These are phyloP conservation scores for Penicillium fuscoglaucum DNA, from an alignment of 2,329 filamentous ascomycete species.

Conservation along the genomic window DNA sequence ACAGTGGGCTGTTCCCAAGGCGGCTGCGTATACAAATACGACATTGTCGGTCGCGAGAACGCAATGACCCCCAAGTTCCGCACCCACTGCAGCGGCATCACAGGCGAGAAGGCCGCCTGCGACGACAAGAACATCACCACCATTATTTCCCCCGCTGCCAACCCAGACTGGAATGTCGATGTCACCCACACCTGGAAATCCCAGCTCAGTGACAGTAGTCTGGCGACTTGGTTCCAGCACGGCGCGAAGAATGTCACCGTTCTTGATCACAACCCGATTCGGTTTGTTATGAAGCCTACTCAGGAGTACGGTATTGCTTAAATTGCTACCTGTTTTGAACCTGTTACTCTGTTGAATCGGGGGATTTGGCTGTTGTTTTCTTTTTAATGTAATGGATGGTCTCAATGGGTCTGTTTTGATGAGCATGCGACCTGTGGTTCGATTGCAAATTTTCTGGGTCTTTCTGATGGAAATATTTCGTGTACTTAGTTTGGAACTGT, in stretches of 20 bases:
- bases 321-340: neutral
- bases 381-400: constrained; percentile 4
- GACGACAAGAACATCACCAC: constrained; percentile 27
- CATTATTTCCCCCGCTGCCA: constrained; percentile 17
- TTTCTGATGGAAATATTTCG: neutral
- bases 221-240: constrained; percentile 12
- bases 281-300: constrained; percentile 10
- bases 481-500: constrained; percentile 1
- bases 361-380: neutral
- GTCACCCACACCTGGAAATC: constrained; percentile 31
- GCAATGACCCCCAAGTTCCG: constrained; percentile 37
- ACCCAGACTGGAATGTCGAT: constrained; percentile 30
- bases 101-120: constrained; percentile 28
- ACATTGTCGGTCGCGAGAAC: constrained; percentile 29
- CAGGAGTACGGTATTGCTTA: constrained; percentile 11
- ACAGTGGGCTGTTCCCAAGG: constrained; percentile 34
- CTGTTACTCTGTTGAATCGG: neutral
- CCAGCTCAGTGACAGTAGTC: constrained; percentile 6
- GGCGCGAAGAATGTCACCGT: constrained; percentile 12
- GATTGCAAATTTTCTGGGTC: neutral
- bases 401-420: neutral
- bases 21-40: constrained; percentile 37
- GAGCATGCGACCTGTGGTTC: neutral
- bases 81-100: constrained; percentile 35
- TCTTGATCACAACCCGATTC: neutral